A percentile compares a stretch with the other conserved stretches of the same genome.
These are phyloP conservation scores for Stentor coeruleus DNA, from an alignment of 73 alveolate species.

Conservation along the genomic window DNA sequence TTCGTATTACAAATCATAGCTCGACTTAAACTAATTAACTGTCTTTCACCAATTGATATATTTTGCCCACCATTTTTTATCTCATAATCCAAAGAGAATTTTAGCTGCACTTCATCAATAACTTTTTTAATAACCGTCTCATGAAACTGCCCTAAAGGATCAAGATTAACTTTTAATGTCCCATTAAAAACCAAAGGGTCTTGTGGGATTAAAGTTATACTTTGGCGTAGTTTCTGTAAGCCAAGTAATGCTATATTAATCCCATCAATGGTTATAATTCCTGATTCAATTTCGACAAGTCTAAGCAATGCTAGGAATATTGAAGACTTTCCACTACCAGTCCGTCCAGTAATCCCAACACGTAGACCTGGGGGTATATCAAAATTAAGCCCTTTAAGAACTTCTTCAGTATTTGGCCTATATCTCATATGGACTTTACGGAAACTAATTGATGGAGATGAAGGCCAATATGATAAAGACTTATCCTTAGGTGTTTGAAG, in stretches of 20 bases:
- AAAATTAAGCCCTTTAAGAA: constrained; percentile 64
- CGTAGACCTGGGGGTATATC: constrained; percentile 68
- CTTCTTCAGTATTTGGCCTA: constrained; percentile 67
- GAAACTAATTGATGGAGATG: constrained; percentile 57
- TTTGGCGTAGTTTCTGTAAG: constrained; percentile 52
- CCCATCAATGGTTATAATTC: constrained; percentile 52
- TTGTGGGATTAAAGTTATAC: constrained; percentile 66
- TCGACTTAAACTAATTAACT: constrained; percentile 29
- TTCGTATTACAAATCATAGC: constrained; percentile 31
- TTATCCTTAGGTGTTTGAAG: background rate
- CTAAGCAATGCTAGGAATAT: constrained; percentile 49
- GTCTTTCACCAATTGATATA: constrained; percentile 43
- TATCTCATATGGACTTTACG: constrained; percentile 71
- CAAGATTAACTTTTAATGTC: constrained; percentile 69
- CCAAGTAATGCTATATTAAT: constrained; percentile 55
- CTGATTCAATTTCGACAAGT: constrained; percentile 42
- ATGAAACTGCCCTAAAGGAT: constrained; percentile 56
- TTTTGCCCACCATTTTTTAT: constrained; percentile 28
- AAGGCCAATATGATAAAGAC: constrained; percentile 39
- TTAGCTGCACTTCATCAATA: constrained; percentile 48
- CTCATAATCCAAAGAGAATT: constrained; percentile 2
- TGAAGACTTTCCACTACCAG: constrained; percentile 97
- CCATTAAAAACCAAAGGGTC: constrained; percentile 69
- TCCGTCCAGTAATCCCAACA: constrained; percentile 92
- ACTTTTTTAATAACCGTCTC: constrained; percentile 48